Percentiles rank a stretch among this genome's conserved stretches.
These are phyloP conservation scores for Gyromitra esculenta DNA, from an alignment of 2,329 filamentous ascomycete genomes.

Conservation along the genomic window DNA sequence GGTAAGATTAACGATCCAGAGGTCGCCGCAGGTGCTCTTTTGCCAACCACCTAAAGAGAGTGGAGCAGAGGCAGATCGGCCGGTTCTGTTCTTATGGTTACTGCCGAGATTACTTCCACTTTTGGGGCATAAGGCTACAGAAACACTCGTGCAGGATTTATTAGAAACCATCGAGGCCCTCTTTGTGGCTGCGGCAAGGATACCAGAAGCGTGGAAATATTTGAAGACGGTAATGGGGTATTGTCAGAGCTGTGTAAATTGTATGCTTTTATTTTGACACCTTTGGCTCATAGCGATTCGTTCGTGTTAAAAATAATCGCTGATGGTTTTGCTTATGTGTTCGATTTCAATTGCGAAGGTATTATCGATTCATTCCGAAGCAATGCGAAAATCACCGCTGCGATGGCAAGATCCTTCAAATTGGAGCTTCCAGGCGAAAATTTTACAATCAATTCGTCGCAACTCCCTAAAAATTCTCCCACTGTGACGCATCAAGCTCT, in stretches of 20 bases:
- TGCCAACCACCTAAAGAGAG: constrained; percentile 62
- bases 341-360: constrained; percentile 57
- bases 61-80: constrained; percentile 67
- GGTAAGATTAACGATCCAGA: constrained; percentile 76
- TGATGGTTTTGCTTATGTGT: constrained; percentile 36
- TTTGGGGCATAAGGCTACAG: constrained; percentile 63
- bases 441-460: constrained; percentile 46
- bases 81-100: constrained; percentile 74
- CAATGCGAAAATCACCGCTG: constrained; percentile 47
- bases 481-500: constrained; percentile 41
- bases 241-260: constrained; percentile 63
- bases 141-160: constrained; percentile 63
- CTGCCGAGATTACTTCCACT: constrained; percentile 69
- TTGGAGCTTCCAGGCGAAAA: constrained; percentile 53
- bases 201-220: constrained; percentile 61
- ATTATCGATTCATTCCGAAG: constrained; percentile 53
- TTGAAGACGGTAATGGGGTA: constrained; percentile 65
- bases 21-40: constrained; percentile 75
- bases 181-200: constrained; percentile 49
- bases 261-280: constrained; percentile 63
- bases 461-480: constrained; percentile 42
- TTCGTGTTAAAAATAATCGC: constrained; percentile 48
- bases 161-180: constrained; percentile 64
- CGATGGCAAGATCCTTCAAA: constrained; percentile 46
- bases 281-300: constrained; percentile 60